These are phyloP conservation scores for Fusarium solani-melongenae DNA, from an alignment of 2,329 filamentous ascomycete species.

Conservation along the genomic window DNA sequence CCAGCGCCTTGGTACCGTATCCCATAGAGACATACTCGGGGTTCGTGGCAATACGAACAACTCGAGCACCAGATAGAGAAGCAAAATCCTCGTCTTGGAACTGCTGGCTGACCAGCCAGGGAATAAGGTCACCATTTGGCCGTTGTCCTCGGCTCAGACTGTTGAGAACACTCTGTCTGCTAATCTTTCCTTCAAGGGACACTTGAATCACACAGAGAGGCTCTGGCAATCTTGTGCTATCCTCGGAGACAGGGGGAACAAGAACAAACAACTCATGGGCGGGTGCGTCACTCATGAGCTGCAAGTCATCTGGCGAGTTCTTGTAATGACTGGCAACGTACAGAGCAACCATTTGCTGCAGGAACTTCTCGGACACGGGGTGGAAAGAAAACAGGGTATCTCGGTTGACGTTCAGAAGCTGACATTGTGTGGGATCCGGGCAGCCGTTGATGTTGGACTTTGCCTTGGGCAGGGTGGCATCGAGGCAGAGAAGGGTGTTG, in stretches of 20 bases:
- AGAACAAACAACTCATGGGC: conserved; percentile 97
- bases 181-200: conserved; percentile 93
- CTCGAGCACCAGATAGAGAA: conserved; percentile 86
- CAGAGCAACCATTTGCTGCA: conserved; percentile 97
- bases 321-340: conserved; percentile 99
- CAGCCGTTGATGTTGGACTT: conserved; percentile 80
- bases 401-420: conserved; percentile 93
- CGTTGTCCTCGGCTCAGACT: conserved; percentile 89
- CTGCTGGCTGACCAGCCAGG: conserved; percentile 97
- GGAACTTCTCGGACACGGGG: conserved; percentile 93
- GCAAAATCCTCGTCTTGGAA: conserved; percentile 99
- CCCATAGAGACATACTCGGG: conserved; percentile 94
- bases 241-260: conserved; percentile 84
- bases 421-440: conserved; percentile 90
- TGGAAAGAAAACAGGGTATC: conserved; percentile 99
- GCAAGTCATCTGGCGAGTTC: conserved; percentile 97
- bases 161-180: conserved; percentile 89
- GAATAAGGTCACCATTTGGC: conserved; percentile 92
- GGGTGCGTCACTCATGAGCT: conserved; percentile 97
- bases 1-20: conserved; percentile 88
- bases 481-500: conserved; percentile 91
- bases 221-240: conserved; percentile 83
- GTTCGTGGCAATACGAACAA: conserved; percentile 96
- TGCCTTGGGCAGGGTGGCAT: conserved; percentile 86
- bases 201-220: conserved; percentile 96